These are phyloP conservation scores for Arabidopsis arenosa DNA, from an alignment of 345 rosid genomes.

Conservation along the genomic window DNA sequence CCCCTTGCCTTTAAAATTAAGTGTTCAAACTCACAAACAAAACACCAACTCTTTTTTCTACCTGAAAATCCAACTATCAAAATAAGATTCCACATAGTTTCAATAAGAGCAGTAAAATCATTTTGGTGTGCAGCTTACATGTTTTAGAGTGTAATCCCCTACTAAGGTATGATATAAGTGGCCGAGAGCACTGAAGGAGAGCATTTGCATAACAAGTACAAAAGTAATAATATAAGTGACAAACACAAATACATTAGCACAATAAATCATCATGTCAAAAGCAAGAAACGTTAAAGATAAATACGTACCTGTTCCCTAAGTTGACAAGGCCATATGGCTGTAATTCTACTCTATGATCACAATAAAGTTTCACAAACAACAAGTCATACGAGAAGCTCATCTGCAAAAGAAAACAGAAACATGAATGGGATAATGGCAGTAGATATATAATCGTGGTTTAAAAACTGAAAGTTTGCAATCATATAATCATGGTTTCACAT, in stretches of 20 bases:
- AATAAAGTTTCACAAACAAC: constrained; percentile 58
- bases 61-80: constrained; percentile 48
- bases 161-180: no score
- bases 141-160: constrained; percentile 17
- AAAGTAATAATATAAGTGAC: no score
- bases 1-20: constrained; percentile 55
- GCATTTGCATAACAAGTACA: no score
- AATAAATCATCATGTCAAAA: no score
- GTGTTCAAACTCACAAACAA: constrained; percentile 69
- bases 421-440: constrained; percentile 3
- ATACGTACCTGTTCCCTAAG: constrained; percentile 52
- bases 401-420: constrained; percentile 46
- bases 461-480: constrained; percentile 44
- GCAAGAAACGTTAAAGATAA: no score
- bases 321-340: constrained; percentile 57
- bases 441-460: neutral
- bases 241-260: no score
- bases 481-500: neutral
- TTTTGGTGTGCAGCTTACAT: constrained; percentile 49
- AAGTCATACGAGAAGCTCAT: constrained; percentile 64
- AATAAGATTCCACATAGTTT: constrained; percentile 13
- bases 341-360: neutral
- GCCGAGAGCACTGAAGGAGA: no score
- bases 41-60: constrained; percentile 71
- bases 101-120: constrained; percentile 1